Base-by-base conservation (phyloP, 306 rosid genomes). In the Quercus alba region DNA sequence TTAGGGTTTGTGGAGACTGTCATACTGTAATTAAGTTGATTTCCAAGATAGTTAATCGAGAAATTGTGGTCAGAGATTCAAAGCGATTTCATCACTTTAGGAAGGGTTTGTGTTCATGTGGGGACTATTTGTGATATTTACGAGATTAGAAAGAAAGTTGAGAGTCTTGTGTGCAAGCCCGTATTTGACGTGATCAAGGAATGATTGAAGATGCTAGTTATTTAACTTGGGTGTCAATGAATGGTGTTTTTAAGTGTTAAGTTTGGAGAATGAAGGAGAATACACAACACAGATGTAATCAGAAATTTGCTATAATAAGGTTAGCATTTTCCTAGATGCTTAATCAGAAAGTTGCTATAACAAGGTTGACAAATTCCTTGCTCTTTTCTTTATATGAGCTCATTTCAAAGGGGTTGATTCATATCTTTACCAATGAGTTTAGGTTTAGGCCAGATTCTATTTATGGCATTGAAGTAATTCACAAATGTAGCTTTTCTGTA, bases 1-100 rank as follows among this genome's bases (percentile, higher is more conserved):
- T 88, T 72, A 86, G 97, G 77, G 87, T 93, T 35, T 90, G 97
- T 51, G 86, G 92, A 9, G 94, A 93, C 70, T 90, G 97, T 77
- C 97, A 93, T 59, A 57, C 78, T 31, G 83, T 84, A 59, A 87
- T 92, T 68, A 90, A 90, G 84, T 82, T 92, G 72, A 84, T 90
- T 41, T 87, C 97, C n/a, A 89, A 89, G 67, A 81, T 58, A 25
- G 90, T 80, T 19, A 71, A 77, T 82, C 82, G 89, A 73, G 86
- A 89, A 75, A 87, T 92, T 56, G 86, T 92, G 73, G 91, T 92
- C 28, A 88, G 92, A 85, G 97, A 92, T 76, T 87, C 90, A 49
- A 92, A 92, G 84, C 82, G 93, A 31, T 92, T 92, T 85, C 97
- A 90, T 84, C 93, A 90, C 87, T 93, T 93, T 74, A 93, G 81